A percentile compares a stretch with the other conserved stretches of the same genome.
Evolutionary conservation across 768 basidiomycete genomes (phyloP).

Genomic region (Mrakia gelida): DNA sequence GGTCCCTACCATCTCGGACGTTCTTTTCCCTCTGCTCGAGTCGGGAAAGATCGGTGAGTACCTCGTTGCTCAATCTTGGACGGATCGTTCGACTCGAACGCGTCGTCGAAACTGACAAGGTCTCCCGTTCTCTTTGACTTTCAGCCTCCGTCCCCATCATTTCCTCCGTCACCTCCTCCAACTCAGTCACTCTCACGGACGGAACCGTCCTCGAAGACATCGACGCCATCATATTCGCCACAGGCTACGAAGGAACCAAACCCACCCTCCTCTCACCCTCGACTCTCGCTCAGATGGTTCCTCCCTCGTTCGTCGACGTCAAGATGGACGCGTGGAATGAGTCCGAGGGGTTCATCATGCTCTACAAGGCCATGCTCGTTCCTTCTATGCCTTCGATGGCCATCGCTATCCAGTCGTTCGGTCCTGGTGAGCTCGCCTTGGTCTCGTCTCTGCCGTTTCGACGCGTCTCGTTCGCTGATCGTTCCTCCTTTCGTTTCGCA

Average conservation of each 20-base stretch:
- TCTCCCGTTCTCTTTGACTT: no score
- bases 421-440: neutral
- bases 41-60: neutral
- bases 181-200: neutral
- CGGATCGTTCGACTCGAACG: neutral
- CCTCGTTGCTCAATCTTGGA: neutral
- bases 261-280: neutral
- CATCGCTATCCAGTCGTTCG: neutral
- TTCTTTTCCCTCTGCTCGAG: neutral
- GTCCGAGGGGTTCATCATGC: neutral
- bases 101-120: no score
- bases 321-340: no score
- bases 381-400: neutral
- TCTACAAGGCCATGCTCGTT: neutral
- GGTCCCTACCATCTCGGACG: constrained; percentile 2
- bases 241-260: neutral
- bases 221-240: constrained; percentile 9
- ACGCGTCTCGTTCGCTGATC: no score
- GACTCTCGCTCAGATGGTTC: neutral
- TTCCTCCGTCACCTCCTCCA: neutral
- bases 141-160: constrained; percentile 8
- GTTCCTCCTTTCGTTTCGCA: neutral
- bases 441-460: no score
- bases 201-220: neutral
- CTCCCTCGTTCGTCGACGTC: neutral